phyloP scores from a whole-genome alignment of 306 rosid species.

The barrel medic (Medicago truncatula) region DNA sequence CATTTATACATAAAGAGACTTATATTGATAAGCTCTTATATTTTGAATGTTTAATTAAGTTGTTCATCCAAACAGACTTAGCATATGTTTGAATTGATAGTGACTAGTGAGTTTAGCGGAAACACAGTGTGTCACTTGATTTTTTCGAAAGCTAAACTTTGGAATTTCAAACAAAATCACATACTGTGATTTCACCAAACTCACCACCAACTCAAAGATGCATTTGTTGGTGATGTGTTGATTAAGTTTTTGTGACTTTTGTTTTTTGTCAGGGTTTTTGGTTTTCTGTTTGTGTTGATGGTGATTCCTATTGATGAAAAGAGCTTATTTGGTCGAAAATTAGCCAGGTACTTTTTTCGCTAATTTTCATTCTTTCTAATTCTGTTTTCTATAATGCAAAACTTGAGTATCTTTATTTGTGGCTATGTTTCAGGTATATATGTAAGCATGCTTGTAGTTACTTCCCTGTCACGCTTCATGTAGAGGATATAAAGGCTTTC shows the following conservation, averaged over 20 bases:
- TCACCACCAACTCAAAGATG: background rate
- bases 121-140: background rate
- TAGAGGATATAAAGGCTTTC: conserved; percentile 78
- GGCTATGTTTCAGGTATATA: conserved; percentile 66
- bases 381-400: background rate
- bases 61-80: background rate
- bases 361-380: too few relatives aligned
- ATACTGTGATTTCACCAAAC: background rate
- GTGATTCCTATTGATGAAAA: conserved; percentile 68
- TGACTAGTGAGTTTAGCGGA: background rate
- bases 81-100: background rate
- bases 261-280: conserved; percentile 62
- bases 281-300: conserved; percentile 61
- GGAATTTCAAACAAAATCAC: background rate
- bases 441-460: conserved; percentile 74
- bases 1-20: too few relatives aligned
- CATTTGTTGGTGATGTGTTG: background rate
- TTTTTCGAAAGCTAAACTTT: background rate
- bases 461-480: conserved; percentile 81
- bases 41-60: too few relatives aligned
- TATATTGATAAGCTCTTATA: too few relatives aligned
- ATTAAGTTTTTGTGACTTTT: background rate
- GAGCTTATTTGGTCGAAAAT: conserved; percentile 59
- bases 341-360: conserved; percentile 56
- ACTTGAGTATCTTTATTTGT: background rate